These are phyloP conservation scores for Candida sakaeoensis DNA, from an alignment of 805 yeast species.

Conservation along the genomic window DNA sequence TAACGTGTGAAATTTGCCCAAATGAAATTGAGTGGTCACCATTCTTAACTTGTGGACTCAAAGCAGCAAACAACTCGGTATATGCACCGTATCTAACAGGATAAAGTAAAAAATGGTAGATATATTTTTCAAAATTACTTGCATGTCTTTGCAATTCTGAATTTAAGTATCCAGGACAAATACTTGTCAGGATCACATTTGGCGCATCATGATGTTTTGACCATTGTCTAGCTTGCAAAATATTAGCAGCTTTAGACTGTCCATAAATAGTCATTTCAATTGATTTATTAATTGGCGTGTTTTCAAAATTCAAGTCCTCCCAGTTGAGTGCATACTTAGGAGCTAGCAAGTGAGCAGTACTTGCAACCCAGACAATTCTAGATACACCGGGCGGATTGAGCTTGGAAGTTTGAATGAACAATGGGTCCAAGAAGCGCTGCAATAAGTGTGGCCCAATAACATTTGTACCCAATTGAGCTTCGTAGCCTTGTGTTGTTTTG, in stretches of 20 bases:
- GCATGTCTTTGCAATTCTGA: conserved; percentile 30
- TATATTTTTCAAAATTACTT: conserved; percentile 1
- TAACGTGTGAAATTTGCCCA: conserved; percentile 15
- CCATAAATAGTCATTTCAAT: conserved; percentile 25
- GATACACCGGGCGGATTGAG: conserved; percentile 15
- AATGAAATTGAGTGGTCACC: conserved; percentile 38
- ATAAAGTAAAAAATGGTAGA: conserved; percentile 13
- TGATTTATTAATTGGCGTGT: conserved; percentile 6
- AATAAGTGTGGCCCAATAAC: conserved; percentile 10
- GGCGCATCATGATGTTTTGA: conserved; percentile 18
- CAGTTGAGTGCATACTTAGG: conserved; percentile 31
- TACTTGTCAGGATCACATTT: conserved; percentile 29
- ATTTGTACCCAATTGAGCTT: conserved; percentile 30
- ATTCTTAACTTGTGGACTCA: conserved; percentile 29
- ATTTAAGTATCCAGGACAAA: conserved; percentile 40
- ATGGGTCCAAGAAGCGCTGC: conserved; percentile 11
- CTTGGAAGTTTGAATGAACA: conserved; percentile 21
- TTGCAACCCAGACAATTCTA: conserved; percentile 45
- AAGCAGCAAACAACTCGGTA: conserved; percentile 41
- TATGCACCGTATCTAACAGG: conserved; percentile 38
- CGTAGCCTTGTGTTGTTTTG: conserved; percentile 36
- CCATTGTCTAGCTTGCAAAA: conserved; percentile 36
- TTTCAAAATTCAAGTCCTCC: conserved; percentile 26
- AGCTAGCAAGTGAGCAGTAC: conserved; percentile 29
- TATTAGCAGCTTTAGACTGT: conserved; percentile 42